phyloP scores from a whole-genome alignment of 371 early-diverging fungal species.

The Mucor irregularis region DNA sequence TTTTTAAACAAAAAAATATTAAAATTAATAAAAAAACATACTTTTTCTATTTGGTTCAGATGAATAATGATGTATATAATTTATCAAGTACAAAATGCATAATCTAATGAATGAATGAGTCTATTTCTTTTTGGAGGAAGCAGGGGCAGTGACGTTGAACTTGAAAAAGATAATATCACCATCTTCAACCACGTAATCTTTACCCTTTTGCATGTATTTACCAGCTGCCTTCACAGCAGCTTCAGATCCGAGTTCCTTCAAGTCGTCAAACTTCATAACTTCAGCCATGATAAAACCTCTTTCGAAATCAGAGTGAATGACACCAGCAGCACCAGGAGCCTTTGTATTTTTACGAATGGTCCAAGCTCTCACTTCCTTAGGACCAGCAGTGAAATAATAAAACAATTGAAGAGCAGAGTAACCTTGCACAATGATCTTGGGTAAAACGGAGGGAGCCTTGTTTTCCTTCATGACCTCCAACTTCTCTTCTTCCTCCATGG shows the following conservation, averaged over 20 bases:
- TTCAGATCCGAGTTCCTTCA: conserved; percentile 84
- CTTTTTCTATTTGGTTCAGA: no score
- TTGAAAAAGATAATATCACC: conserved; percentile 88
- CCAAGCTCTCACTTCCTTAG: conserved; percentile 96
- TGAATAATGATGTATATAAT: no score
- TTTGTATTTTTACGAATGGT: conserved; percentile 88
- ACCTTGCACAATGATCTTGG: conserved; percentile 92
- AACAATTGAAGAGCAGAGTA: conserved; percentile 88
- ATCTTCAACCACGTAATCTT: conserved; percentile 93
- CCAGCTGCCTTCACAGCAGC: conserved; percentile 96
- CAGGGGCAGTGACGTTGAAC: conserved; percentile 54
- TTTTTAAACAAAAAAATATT: no score
- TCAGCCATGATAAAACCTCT: conserved; percentile 98
- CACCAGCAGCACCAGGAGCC: conserved; percentile 97
- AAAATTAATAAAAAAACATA: no score
- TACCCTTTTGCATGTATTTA: conserved; percentile 94
- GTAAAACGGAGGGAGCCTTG: conserved; percentile 69
- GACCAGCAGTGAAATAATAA: conserved; percentile 98
- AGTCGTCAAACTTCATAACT: conserved; percentile 87
- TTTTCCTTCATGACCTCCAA: conserved; percentile 63
- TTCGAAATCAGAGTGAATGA: conserved; percentile 92
- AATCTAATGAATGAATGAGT: no score
- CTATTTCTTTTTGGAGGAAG: conserved; percentile 28
- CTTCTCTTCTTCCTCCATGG: conserved; percentile 58
- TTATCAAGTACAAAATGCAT: no score